Evolutionary conservation across 2,329 filamentous ascomycete genomes (phyloP).

Genomic region (Knufia petricola): DNA sequence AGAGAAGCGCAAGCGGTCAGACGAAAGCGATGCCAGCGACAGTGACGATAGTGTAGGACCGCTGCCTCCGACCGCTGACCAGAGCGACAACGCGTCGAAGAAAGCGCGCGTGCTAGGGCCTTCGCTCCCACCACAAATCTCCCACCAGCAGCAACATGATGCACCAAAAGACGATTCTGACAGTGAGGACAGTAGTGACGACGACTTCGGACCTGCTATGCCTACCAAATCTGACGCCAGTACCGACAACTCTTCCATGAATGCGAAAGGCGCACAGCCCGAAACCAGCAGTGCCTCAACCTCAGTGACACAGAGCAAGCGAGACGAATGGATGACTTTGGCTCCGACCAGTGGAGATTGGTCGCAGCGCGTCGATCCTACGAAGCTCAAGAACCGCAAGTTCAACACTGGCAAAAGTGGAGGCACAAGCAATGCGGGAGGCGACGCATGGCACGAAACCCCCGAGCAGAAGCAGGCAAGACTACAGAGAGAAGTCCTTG

Average conservation of each 20-base stretch:
- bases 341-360: constrained; percentile 49
- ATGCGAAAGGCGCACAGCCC: constrained; percentile 23
- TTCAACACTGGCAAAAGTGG: constrained; percentile 64
- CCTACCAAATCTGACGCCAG: constrained; percentile 25
- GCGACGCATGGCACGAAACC: constrained; percentile 70
- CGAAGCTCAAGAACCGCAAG: constrained; percentile 69
- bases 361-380: constrained; percentile 64
- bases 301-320: constrained; percentile 44
- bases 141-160: constrained; percentile 34
- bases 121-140: constrained; percentile 42
- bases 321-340: constrained; percentile 78
- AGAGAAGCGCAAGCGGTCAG: constrained; percentile 29
- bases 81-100: constrained; percentile 29
- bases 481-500: constrained; percentile 72
- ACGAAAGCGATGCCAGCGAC: constrained; percentile 23
- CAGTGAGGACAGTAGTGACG: constrained; percentile 30
- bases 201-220: constrained; percentile 35
- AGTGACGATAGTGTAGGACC: constrained; percentile 13
- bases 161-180: constrained; percentile 25
- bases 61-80: not conserved
- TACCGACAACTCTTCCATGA: constrained; percentile 19
- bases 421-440: constrained; percentile 31
- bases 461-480: constrained; percentile 76
- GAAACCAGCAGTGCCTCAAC: constrained; percentile 28
- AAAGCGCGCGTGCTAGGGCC: constrained; percentile 46